Base-by-base conservation (phyloP, 2,329 filamentous ascomycete species). In the Torrubiella hemipterigena region DNA sequence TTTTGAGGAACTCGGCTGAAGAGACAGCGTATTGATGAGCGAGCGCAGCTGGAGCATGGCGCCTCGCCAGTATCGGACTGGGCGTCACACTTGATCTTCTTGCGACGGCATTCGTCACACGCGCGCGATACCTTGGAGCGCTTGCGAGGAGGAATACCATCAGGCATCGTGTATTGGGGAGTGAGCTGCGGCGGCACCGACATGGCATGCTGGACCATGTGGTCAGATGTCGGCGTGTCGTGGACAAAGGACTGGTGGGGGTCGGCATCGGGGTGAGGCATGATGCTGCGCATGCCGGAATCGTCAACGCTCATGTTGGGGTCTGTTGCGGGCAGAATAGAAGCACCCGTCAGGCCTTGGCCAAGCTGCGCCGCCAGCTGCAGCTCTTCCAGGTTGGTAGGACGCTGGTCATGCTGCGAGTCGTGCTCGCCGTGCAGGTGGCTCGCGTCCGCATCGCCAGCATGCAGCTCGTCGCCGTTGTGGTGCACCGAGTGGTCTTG, bases 1-100 rank as follows among this genome's bases (percentile, higher is more conserved):
- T 91, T 93, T 66, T 91, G 83, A 1, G 84, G 85, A 32, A 91
- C 78, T 30, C 86, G 73, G 53, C 82, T 93, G 50, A 93, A 94
- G 14, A 86, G 69, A 55, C 86, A 94, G 15, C 65, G 63, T n/a
- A 77, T 71, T n/a, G 72, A 71, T 7, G 82, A 77, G 32, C 84
- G 73, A 33, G 77, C 75, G 52, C 86, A 93, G 47, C 84, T 89
- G 3, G 81, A 81, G 47, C 86, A 94, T 6, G 80, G 77, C 36
- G 77, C 72, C 13, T 81, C 73, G 12, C 75, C 77, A 6, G 69
- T 69, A 49, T 93, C 83, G 7, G 78, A 77, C 37, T 74, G 71
- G 5, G 84, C 81, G 56, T 93, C 85, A 47, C 86, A 94, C 48
- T 85, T 83, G 37, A 93, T 84, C 62, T 89, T 93, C 56, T 93